Evolutionary conservation across 2,329 filamentous ascomycete genomes (phyloP), one percentile per base, ranked within the genome.

Genomic region (Colletotrichum sp.): DNA sequence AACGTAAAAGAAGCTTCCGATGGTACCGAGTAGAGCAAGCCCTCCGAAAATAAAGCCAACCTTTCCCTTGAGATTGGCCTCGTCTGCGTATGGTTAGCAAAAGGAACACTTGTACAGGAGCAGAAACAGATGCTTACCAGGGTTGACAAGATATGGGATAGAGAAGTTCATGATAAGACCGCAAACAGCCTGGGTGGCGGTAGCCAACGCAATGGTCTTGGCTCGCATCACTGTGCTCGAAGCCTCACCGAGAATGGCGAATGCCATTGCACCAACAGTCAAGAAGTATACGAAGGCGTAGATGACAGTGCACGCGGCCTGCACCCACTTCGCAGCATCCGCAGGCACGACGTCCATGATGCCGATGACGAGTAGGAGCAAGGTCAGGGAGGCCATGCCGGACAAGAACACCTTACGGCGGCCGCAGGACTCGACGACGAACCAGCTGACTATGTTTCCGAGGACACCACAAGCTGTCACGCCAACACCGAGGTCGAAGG

Each of bases 211-310:
- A 13, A 88, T 88, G 0, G 84, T 87, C 81, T 87, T 87, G 8
- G 85, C 86, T 10, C 86, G 82, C 5, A 88, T 85, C 8, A 85
- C 84, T 1, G 85, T 87, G n/a, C 86, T 86, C 1, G 85, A 87
- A 21, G 85, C 79, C 84, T 92, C 83, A 78, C 90, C 90, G 76
- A 92, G 88, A 78, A 91, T 89, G 21, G 90, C 79, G 87, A 90
- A 39, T 18, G 66, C 71, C 26, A 78, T 70, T 8, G 78, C 85
- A 0, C 85, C 85, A 24, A 86, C 81, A 4, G 84, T 85, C 59
- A 79, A 79, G 74, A 85, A 81, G 64, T 85, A 86, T 63, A 74
- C 64, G 18, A 77, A 81, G 63, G 85, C 86, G 79, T 82, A 85
- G 34, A 84, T 82, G 8, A 91, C 80, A 75, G 90, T 85, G 10